Percentiles rank a stretch among this genome's conserved stretches.
Conservation (phyloP, 2,329 filamentous ascomycete species). For the Cladosporium sp. region DNA sequence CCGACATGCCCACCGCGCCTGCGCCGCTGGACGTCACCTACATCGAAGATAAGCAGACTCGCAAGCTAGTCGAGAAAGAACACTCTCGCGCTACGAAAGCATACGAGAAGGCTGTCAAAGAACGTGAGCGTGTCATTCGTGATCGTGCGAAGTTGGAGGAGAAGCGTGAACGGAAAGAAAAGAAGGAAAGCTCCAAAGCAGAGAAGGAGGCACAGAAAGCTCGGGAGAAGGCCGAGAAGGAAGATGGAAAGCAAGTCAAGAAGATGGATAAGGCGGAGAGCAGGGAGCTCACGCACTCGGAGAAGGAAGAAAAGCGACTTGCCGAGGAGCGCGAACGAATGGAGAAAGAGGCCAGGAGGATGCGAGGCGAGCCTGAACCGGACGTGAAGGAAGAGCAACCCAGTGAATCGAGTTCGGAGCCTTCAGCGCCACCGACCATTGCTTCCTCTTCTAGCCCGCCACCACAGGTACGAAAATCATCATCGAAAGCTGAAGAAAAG, state of each 20-base stretch:
- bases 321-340: constrained; percentile 34
- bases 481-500: constrained; percentile 17
- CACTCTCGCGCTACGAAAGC: constrained; percentile 61
- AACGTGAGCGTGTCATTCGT: constrained; percentile 63
- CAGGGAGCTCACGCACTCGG: constrained; percentile 30
- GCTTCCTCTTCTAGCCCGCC: neutral
- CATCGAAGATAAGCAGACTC: constrained; percentile 63
- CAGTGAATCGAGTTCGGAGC: neutral
- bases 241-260: constrained; percentile 34
- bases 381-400: neutral
- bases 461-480: constrained; percentile 3
- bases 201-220: constrained; percentile 31
- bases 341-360: constrained; percentile 33
- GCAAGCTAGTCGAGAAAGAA: constrained; percentile 70
- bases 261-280: constrained; percentile 33
- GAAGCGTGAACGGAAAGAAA: constrained; percentile 38
- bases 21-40: constrained; percentile 57
- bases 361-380: constrained; percentile 32
- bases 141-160: constrained; percentile 62
- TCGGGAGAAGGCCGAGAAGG: constrained; percentile 36
- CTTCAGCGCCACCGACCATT: neutral
- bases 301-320: constrained; percentile 33
- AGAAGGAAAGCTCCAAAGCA: constrained; percentile 37
- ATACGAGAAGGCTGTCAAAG: constrained; percentile 67
- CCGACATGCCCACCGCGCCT: constrained; percentile 52